Conservation (phyloP, 2,329 filamentous ascomycete species). For the Fusarium phyllophilum region DNA sequence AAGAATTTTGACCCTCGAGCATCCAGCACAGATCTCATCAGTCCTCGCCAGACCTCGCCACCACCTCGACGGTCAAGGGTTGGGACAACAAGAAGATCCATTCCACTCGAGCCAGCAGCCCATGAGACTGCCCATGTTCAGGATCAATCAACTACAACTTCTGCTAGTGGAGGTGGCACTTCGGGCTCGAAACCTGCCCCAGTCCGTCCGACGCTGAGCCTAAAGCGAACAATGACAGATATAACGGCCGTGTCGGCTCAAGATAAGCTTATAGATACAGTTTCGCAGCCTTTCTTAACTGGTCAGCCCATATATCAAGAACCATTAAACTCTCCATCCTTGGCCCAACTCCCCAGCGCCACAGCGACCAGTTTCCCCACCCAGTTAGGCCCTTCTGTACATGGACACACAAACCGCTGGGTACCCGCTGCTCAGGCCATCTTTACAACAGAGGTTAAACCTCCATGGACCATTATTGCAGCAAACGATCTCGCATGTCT, state of each 20-base stretch:
- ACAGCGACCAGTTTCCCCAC: conserved; percentile 56
- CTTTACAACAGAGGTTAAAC: conserved; percentile 91
- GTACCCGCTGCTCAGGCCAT: conserved; percentile 93
- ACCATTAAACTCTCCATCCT: conserved; percentile 55
- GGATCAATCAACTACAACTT: conserved; percentile 62
- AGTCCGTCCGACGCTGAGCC: conserved; percentile 66
- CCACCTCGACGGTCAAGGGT: conserved; percentile 35
- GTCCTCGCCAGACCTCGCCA: conserved; percentile 50
- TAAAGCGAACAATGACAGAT: conserved; percentile 92
- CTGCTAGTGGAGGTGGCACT: conserved; percentile 66
- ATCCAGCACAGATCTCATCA: conserved; percentile 60
- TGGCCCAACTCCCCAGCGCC: conserved; percentile 51
- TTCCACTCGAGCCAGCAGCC: conserved; percentile 24
- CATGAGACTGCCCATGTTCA: conserved; percentile 49
- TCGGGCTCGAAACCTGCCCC: conserved; percentile 63
- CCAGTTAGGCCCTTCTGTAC: conserved; percentile 69
- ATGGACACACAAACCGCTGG: conserved; percentile 91
- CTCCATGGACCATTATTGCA: conserved; percentile 95
- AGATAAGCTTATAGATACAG: conserved; percentile 83
- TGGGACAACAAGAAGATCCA: conserved; percentile 26
- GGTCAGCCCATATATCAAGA: conserved; percentile 51
- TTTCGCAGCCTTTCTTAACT: conserved; percentile 82
- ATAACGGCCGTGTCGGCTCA: conserved; percentile 78
- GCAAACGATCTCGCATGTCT: conserved; percentile 97
- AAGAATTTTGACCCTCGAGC: conserved; percentile 74